These are phyloP conservation scores for Yarrowia yakushimensis DNA, from an alignment of 805 yeast species.

Conservation along the genomic window DNA sequence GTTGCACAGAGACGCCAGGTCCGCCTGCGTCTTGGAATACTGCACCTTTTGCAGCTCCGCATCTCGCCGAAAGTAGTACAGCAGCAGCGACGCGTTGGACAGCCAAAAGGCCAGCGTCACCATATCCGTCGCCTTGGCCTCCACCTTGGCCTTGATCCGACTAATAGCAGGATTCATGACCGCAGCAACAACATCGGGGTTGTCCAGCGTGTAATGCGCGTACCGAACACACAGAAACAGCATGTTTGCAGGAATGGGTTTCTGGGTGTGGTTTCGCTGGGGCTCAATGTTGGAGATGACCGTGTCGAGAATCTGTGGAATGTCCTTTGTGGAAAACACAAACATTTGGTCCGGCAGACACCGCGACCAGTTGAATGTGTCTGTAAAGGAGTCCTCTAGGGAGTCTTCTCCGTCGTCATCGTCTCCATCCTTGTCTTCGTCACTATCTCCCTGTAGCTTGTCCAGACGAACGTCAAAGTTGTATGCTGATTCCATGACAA, in stretches of 20 bases:
- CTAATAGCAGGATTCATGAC: slow-evolving; percentile 37
- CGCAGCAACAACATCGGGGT: slow-evolving; percentile 34
- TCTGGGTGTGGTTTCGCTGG: slow-evolving; percentile 38
- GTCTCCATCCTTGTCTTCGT: slow-evolving; percentile 28
- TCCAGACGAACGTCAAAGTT: slow-evolving; percentile 37
- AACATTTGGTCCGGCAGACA: slow-evolving; percentile 43
- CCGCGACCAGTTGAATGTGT: slow-evolving; percentile 42
- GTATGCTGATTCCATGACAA: slow-evolving; percentile 35
- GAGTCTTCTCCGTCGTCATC: slow-evolving; percentile 23
- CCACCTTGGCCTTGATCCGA: slow-evolving; percentile 38
- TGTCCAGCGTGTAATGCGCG: slow-evolving; percentile 39
- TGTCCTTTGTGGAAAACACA: slow-evolving; percentile 39
- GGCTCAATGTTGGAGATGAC: slow-evolving; percentile 40
- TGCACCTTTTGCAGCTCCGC: slow-evolving; percentile 42
- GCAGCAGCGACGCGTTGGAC: slow-evolving; percentile 68
- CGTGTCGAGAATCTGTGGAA: slow-evolving; percentile 41
- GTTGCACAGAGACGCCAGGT: slow-evolving; percentile 35
- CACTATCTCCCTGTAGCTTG: slow-evolving; percentile 26
- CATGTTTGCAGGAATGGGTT: slow-evolving; percentile 44
- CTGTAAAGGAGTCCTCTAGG: slow-evolving; percentile 13
- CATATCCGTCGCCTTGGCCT: slow-evolving; percentile 39
- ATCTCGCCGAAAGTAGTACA: slow-evolving; percentile 72
- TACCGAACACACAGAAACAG: slow-evolving; percentile 42
- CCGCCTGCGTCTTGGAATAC: slow-evolving; percentile 32
- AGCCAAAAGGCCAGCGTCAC: slow-evolving; percentile 76